These are phyloP conservation scores for Venturia asperata DNA, from an alignment of 2,329 filamentous ascomycete genomes.

Conservation along the genomic window DNA sequence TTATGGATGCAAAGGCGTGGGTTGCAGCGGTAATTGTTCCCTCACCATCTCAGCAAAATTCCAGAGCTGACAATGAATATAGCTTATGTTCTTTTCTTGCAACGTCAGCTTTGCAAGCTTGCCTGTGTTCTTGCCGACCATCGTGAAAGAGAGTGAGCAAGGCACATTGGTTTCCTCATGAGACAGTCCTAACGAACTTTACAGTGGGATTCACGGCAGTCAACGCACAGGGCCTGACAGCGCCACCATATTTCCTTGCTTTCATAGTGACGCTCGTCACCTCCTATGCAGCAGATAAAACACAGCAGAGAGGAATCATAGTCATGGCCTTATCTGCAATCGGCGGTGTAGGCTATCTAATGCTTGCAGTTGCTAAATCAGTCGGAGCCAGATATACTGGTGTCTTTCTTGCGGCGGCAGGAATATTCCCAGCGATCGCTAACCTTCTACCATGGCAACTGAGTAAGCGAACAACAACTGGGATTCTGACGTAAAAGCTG, in stretches of 20 bases:
- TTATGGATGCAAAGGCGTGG: slow-evolving; percentile 63
- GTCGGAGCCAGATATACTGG: slow-evolving; percentile 56
- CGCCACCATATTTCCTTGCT: slow-evolving; percentile 71
- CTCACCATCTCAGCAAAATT: slow-evolving; percentile 24
- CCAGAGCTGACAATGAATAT: slow-evolving; percentile 26
- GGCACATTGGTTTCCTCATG: slow-evolving; percentile 39
- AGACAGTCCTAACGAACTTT: slow-evolving; percentile 33
- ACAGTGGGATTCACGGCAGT: slow-evolving; percentile 62
- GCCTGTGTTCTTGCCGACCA: slow-evolving; percentile 79
- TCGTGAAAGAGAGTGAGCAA: slow-evolving; percentile 56
- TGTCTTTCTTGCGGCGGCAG: slow-evolving; percentile 69
- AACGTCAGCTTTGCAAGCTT: slow-evolving; percentile 85
- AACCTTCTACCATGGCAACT: slow-evolving; percentile 50
- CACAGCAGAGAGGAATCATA: slow-evolving; percentile 55
- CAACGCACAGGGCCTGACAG: slow-evolving; percentile 67
- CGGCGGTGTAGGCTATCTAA: slow-evolving; percentile 54
- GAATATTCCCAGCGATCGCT: slow-evolving; percentile 76
- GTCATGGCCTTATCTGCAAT: slow-evolving; percentile 62
- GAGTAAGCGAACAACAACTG: slow-evolving; percentile 50
- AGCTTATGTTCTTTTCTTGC: slow-evolving; percentile 73
- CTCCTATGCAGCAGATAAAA: slow-evolving; percentile 63
- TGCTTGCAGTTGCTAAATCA: slow-evolving; percentile 48
- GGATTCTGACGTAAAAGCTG: slow-evolving; percentile 56
- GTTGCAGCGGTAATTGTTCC: slow-evolving; percentile 53
- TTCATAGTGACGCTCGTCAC: slow-evolving; percentile 67